Conservation (phyloP, 176 grass and related monocot species). For the Coix lacrymajobi region DNA sequence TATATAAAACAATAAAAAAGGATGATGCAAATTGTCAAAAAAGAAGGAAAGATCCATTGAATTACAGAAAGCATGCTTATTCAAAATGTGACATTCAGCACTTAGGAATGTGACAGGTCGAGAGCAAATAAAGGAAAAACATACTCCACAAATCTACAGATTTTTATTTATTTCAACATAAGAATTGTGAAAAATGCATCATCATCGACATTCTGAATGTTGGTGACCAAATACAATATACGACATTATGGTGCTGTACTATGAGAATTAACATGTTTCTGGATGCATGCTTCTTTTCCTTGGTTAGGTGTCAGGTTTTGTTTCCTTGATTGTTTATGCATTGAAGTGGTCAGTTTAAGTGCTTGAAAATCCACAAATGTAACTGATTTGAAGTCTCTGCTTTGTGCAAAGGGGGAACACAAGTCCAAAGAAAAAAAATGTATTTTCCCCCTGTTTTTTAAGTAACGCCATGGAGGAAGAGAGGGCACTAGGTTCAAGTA, state of each 20-base stretch:
- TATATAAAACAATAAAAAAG: conserved; percentile 5
- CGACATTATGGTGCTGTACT: neutral
- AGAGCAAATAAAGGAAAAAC: neutral
- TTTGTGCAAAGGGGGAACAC: neutral
- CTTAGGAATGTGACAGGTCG: neutral
- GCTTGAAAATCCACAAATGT: neutral
- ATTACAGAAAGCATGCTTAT: neutral
- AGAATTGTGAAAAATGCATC: neutral
- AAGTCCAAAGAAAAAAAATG: neutral
- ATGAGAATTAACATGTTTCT: neutral
- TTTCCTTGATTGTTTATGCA: neutral
- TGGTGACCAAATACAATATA: neutral
- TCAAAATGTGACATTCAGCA: neutral
- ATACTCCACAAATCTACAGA: neutral
- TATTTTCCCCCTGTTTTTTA: neutral
- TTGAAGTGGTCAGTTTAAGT: neutral
- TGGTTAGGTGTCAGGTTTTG: neutral
- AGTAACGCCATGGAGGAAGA: neutral
- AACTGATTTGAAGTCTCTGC: conserved; percentile 2
- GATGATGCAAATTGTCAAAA: neutral
- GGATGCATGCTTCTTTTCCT: neutral
- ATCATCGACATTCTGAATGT: neutral
- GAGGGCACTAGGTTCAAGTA: neutral
- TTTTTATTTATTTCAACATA: neutral
- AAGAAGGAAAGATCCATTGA: neutral